Percentiles rank a stretch among this genome's conserved stretches.
phyloP scores from a whole-genome alignment of 1,284 basidiomycete genomes.

The Rhodotorula sp. region DNA sequence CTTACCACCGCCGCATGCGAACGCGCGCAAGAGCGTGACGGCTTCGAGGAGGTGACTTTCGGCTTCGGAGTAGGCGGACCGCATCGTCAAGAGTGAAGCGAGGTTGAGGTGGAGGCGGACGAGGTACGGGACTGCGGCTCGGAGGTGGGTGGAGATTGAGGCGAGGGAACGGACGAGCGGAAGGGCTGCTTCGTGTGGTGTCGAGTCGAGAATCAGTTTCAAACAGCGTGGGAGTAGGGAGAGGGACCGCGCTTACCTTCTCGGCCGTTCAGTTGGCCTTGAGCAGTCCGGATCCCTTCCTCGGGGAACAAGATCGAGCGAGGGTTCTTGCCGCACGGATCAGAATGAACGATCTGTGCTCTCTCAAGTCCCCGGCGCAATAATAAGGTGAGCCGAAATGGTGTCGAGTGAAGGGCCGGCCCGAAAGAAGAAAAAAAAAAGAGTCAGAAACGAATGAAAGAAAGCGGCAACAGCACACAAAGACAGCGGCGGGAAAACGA shows the following conservation, averaged over 20 bases:
- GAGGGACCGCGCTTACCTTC: constrained; percentile 13
- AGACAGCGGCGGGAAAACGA: too few species aligned
- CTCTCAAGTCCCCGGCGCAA: too few species aligned
- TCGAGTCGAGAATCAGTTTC: not conserved
- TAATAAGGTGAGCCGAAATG: too few species aligned
- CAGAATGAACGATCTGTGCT: constrained; percentile 26
- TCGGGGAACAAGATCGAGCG: constrained; percentile 21
- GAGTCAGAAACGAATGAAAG: too few species aligned
- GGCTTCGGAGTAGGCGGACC: constrained; percentile 14
- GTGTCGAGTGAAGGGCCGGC: too few species aligned
- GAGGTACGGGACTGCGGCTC: constrained; percentile 4
- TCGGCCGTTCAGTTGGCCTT: constrained; percentile 18
- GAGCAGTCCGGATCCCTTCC: constrained; percentile 19
- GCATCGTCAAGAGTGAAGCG: constrained; percentile 24
- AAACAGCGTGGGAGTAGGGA: too few species aligned
- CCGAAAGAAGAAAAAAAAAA: too few species aligned
- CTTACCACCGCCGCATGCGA: too few species aligned
- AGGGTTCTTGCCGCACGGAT: constrained; percentile 27
- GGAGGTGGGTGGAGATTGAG: not conserved
- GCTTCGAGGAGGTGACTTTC: constrained; percentile 3
- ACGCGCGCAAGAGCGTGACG: not conserved
- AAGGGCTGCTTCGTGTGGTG: not conserved
- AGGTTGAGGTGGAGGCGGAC: constrained; percentile 23
- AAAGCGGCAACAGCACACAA: too few species aligned
- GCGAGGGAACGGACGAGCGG: constrained; percentile 5